Conservation (phyloP, 768 basidiomycete genomes). For the Leccinum fibrillosum region DNA sequence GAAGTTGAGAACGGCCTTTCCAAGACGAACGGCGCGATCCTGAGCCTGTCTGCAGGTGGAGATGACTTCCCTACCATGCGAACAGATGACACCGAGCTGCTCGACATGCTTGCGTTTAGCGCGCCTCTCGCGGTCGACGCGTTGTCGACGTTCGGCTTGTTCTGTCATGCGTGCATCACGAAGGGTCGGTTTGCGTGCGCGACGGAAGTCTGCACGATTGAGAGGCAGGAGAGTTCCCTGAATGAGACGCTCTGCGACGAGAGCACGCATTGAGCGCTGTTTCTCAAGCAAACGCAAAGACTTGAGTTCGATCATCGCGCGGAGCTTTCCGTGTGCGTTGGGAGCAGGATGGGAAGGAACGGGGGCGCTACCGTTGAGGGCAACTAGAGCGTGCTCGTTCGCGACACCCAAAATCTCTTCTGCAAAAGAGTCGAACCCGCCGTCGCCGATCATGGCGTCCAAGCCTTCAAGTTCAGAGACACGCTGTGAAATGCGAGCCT, state of each 20-base stretch:
- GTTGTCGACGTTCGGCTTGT: conserved; percentile 85
- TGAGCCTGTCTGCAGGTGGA: conserved; percentile 65
- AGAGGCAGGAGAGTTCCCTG: conserved; percentile 87
- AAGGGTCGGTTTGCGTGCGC: conserved; percentile 78
- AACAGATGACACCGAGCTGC: conserved; percentile 82
- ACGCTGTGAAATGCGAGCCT: conserved; percentile 84
- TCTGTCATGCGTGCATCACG: conserved; percentile 90
- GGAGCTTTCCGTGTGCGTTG: conserved; percentile 77
- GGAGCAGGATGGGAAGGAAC: conserved; percentile 46
- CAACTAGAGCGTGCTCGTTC: conserved; percentile 13
- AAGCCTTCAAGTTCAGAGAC: conserved; percentile 81
- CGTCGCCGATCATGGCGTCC: conserved; percentile 78
- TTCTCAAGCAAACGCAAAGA: conserved; percentile 85
- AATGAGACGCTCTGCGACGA: conserved; percentile 81
- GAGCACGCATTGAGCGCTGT: conserved; percentile 82
- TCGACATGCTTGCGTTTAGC: conserved; percentile 97
- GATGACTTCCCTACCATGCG: conserved; percentile 76
- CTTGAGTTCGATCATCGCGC: conserved; percentile 92
- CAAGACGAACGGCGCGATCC: conserved; percentile 57
- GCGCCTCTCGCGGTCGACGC: conserved; percentile 86
- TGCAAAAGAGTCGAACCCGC: conserved; percentile 54
- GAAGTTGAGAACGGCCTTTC: conserved; percentile 77
- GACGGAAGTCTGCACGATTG: conserved; percentile 89
- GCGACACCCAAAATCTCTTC: conserved; percentile 30
- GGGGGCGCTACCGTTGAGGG: conserved; percentile 28